Base-by-base conservation (phyloP, 2,329 filamentous ascomycete species). In the Neofusicoccum cordaticola region DNA sequence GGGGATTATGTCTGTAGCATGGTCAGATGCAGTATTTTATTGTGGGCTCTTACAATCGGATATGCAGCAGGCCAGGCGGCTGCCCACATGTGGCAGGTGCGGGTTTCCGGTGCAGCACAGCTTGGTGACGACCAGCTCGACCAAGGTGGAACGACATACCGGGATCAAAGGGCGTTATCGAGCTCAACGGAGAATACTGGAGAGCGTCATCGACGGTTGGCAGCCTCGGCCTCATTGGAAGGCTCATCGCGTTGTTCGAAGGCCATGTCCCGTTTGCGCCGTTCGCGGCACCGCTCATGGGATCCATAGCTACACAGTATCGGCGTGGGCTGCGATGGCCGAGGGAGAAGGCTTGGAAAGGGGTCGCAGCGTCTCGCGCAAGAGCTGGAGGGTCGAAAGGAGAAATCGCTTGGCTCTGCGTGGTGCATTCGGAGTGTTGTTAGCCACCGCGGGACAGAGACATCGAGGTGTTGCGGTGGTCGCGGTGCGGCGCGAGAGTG, bases 131-230 rank as follows among this genome's bases (percentile, higher is more conserved):
- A 9, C n/a, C 56, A 47, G 56, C 27, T 15, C 6, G 56, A 60
- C 56, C 31, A 34, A 35, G 42, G 42, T 60, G 56, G 42, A 37
- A 61, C 51, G 65, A 76, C 79, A 69, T 78, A 93, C 91, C 88
- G 69, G 90, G 85, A 75, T 90, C 86, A 76, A 94, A 92, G 2
- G 91, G 91, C 61, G 91, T 84, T 56, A 93, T 89, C 3, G 90
- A 92, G 56, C 89, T 91, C 74, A 94, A 89, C 27, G 92, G 91
- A 60, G 91, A 91, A 77, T 88, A 93, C n/a, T 90, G 90, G 51
- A 95, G 82, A 35, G 91, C 91, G 73, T 95, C 90, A 64, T 89
- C 85, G 12, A 95, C 84, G 2, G 81, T 83, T 11, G 82, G 80
- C 45, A 81, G 75, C 31, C 78, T 71, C 52, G 74, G 74, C 13